These are phyloP conservation scores for Suhomyces choctaworum DNA, from an alignment of 1,139 yeast species.

Conservation along the genomic window DNA sequence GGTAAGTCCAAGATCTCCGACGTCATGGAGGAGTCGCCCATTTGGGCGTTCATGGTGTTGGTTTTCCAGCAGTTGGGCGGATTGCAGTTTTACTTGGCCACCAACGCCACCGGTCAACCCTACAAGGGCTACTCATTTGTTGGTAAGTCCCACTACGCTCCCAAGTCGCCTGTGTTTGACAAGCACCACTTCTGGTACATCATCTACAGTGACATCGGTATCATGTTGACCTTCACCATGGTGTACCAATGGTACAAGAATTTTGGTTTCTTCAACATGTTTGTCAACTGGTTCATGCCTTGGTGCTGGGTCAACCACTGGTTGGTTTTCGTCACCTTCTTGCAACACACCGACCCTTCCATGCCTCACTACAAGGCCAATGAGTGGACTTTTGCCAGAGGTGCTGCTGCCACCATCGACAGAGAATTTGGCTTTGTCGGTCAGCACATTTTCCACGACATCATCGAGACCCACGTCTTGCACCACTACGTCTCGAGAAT, in stretches of 20 bases:
- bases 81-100: slow-evolving; percentile 47
- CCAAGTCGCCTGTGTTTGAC: slow-evolving; percentile 55
- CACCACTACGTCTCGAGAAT: slow-evolving; percentile 64
- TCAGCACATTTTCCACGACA: slow-evolving; percentile 59
- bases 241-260: slow-evolving; percentile 50
- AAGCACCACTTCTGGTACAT: slow-evolving; percentile 56
- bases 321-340: slow-evolving; percentile 61
- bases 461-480: slow-evolving; percentile 63
- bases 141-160: slow-evolving; percentile 51
- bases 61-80: slow-evolving; percentile 58
- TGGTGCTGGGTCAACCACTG: slow-evolving; percentile 62
- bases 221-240: slow-evolving; percentile 38
- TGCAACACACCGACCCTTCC: slow-evolving; percentile 59
- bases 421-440: slow-evolving; percentile 63
- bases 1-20: slow-evolving; percentile 40
- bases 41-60: slow-evolving; percentile 44
- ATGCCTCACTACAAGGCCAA: slow-evolving; percentile 59
- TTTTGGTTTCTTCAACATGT: slow-evolving; percentile 49
- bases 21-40: slow-evolving; percentile 55
- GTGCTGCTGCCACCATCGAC: slow-evolving; percentile 67
- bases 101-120: slow-evolving; percentile 57
- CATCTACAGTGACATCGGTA: slow-evolving; percentile 55
- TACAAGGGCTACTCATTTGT: slow-evolving; percentile 35
- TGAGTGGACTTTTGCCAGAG: slow-evolving; percentile 66
- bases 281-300: slow-evolving; percentile 56